Percentiles rank a stretch among this genome's conserved stretches.
Evolutionary conservation across 2,329 filamentous ascomycete species (phyloP).

Genomic region (Exophiala sideris): DNA sequence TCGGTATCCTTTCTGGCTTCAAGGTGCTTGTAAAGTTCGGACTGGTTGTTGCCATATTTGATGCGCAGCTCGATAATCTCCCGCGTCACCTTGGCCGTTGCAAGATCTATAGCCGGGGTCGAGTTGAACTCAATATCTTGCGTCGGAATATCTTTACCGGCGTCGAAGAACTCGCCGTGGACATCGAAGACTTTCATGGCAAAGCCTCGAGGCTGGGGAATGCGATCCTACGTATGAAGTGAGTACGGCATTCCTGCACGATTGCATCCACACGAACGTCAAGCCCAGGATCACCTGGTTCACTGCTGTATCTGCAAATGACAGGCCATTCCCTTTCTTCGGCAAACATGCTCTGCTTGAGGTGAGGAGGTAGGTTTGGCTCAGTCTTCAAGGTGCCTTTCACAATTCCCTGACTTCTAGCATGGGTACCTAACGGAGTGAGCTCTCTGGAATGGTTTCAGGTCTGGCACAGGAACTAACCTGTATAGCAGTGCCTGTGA

Average conservation of each 20-base stretch:
- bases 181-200: constrained; percentile 52
- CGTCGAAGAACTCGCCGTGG: constrained; percentile 41
- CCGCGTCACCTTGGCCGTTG: constrained; percentile 44
- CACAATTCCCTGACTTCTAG: constrained; percentile 48
- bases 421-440: constrained; percentile 41
- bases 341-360: constrained; percentile 42
- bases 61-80: constrained; percentile 45
- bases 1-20: constrained; percentile 38
- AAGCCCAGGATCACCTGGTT: constrained; percentile 39
- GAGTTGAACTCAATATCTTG: constrained; percentile 51
- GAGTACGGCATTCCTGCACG: background rate
- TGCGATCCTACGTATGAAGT: constrained; percentile 32
- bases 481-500: constrained; percentile 37
- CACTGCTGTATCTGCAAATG: constrained; percentile 38
- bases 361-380: constrained; percentile 42
- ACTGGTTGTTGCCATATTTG: constrained; percentile 36
- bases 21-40: constrained; percentile 43
- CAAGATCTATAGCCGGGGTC: constrained; percentile 47
- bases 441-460: too few relatives aligned
- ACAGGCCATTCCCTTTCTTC: constrained; percentile 34
- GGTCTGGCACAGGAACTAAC: too few relatives aligned
- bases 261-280: constrained; percentile 28
- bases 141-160: constrained; percentile 34
- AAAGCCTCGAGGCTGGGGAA: constrained; percentile 46
- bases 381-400: constrained; percentile 46